Percentiles rank a stretch among this genome's conserved stretches.
These are phyloP conservation scores for Moniliella sp. DNA, from an alignment of 1,284 basidiomycete genomes.

Conservation along the genomic window DNA sequence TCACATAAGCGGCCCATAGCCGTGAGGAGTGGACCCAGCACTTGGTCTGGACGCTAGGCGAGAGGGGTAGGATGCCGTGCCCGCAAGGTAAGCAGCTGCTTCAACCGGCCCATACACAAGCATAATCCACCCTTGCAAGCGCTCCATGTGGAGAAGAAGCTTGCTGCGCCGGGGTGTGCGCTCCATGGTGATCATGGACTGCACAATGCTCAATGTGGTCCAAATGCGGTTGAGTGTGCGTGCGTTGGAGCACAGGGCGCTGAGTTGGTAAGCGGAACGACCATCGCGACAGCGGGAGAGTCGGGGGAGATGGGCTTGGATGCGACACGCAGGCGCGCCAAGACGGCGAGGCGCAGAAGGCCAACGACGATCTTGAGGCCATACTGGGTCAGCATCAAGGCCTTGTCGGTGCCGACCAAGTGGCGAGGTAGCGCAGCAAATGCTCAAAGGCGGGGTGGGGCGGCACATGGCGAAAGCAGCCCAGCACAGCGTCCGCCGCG, in stretches of 20 bases:
- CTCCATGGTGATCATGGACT: slow-evolving; percentile 28
- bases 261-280: slow-evolving; percentile 12
- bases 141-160: slow-evolving; percentile 26
- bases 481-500: slow-evolving; percentile 14
- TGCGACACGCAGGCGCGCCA: slow-evolving; percentile 14
- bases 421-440: slow-evolving; percentile 25
- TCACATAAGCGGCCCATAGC: slow-evolving; percentile 29
- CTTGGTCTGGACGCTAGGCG: slow-evolving; percentile 11
- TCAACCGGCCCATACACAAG: slow-evolving; percentile 30
- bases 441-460: slow-evolving; percentile 19
- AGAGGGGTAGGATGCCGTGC: slow-evolving; percentile 20
- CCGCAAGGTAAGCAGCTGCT: slow-evolving; percentile 26
- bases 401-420: slow-evolving; percentile 32
- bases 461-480: slow-evolving; percentile 19
- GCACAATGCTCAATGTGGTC: slow-evolving; percentile 29
- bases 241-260: slow-evolving; percentile 19
- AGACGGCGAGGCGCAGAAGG: slow-evolving; percentile 19
- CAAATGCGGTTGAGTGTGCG: slow-evolving; percentile 26
- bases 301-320: slow-evolving; percentile 7
- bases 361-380: slow-evolving; percentile 20
- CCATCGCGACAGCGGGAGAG: slow-evolving; percentile 7
- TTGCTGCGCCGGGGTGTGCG: slow-evolving; percentile 19
- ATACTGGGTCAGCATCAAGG: slow-evolving; percentile 30
- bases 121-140: slow-evolving; percentile 31
- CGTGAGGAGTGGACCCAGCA: slow-evolving; percentile 20